Evolutionary conservation across 345 rosid species (phyloP).

Genomic region (Brassica napus): Da-Ae NC_063451.1:14736501-14737000

Average conservation of each 20-base stretch:
- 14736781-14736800: too few relatives aligned
- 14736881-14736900: not conserved
- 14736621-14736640: not conserved
- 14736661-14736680: not conserved
- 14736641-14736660: not conserved
- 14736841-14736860: not conserved
- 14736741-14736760: not conserved
- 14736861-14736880: not conserved
- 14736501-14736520: not conserved
- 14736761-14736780: too few relatives aligned
- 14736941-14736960: not conserved
- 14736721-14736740: not conserved
- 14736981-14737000: not conserved
- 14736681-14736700: not conserved
- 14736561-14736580: not conserved
- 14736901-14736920: not conserved
- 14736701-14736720: not conserved
- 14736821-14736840: too few relatives aligned
- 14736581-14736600: not conserved
- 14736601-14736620: not conserved
- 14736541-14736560: not conserved
- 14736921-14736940: not conserved
- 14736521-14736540: not conserved
- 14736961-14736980: not conserved
- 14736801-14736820: too few relatives aligned